These are phyloP conservation scores for Lecanoromycetidae sp. DNA, from an alignment of 2,329 filamentous ascomycete genomes.

Conservation along the genomic window DNA sequence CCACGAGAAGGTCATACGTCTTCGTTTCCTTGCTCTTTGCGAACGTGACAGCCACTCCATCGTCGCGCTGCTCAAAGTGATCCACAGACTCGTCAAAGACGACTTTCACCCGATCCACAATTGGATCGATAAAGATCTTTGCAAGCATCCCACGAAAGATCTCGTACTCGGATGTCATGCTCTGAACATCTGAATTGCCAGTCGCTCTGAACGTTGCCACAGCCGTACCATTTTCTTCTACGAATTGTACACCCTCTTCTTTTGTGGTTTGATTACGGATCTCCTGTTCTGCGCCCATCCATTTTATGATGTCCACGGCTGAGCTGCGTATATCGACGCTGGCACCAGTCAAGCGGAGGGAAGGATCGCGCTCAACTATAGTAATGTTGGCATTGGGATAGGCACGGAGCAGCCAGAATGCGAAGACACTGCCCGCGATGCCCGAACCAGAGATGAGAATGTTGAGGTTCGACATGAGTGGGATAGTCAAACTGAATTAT, in stretches of 20 bases:
- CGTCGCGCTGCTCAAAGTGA: constrained; percentile 3
- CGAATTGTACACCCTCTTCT: constrained; percentile 8
- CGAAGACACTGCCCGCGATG: constrained; percentile 15
- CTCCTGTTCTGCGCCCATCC: constrained; percentile 15
- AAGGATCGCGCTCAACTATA: constrained; percentile 17
- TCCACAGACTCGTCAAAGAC: constrained; percentile 8
- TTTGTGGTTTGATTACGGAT: constrained; percentile 8
- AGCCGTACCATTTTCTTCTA: constrained; percentile 5
- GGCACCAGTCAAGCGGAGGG: constrained; percentile 14
- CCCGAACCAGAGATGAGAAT: constrained; percentile 19
- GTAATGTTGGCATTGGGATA: constrained; percentile 16
- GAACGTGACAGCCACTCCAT: not conserved
- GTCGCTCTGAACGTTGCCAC: constrained; percentile 5
- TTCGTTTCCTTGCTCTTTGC: not conserved
- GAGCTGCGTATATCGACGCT: constrained; percentile 19
- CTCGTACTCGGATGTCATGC: constrained; percentile 12
- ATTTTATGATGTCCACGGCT: constrained; percentile 15
- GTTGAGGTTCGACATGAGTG: constrained; percentile 14
- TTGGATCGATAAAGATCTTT: constrained; percentile 5
- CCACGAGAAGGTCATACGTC: constrained; percentile 8
- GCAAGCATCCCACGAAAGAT: constrained; percentile 14
- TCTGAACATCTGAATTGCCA: constrained; percentile 7
- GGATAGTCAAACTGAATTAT: too few relatives aligned
- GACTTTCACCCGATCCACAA: not conserved
- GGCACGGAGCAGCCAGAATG: constrained; percentile 16